Evolutionary conservation across 2,329 filamentous ascomycete genomes (phyloP), one percentile per base, ranked within the genome.

Genomic region (Fusarium decemcellulare): DNA sequence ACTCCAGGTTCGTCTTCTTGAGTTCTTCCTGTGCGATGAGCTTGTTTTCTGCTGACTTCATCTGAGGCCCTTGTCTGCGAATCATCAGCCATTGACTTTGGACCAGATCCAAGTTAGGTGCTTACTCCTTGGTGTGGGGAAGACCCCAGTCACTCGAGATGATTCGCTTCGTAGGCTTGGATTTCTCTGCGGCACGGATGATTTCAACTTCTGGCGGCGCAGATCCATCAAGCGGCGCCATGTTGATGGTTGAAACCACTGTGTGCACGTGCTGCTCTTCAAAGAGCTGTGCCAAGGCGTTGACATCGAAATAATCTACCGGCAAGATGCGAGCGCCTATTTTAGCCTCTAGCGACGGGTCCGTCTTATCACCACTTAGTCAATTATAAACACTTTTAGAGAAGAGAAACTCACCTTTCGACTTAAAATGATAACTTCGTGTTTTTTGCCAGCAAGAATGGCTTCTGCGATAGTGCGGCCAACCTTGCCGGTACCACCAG

Each of bases 401-500:
- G 5, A 10, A 10, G 16, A 12, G 16, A 10, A 9, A 23, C 9
- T 32, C 9, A 50, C 53, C 10, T 64, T 16, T 53, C 63, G 14
- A 1, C 61, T 59, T 9, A 65, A 47, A 1, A 64, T 9, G n/a
- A 59, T 11, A 1, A 59, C 46, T 16, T 59, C 6, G n/a, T 53
- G 37, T 4, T 65, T 63, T 39, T 43, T 55, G 44, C 10, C 23
- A 1, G 47, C 30, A 15, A 54, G 23, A 3, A 65, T 43, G 15
- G 63, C 47, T 23, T 61, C 54, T 2, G 65, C 55, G 0, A 65
- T 18, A 2, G 48, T 46, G 4, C 55, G 47, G 18, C 55, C 55
- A 27, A 66, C 55, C 3, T 60, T 65, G 27, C 61, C 63, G 10
- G 62, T 65, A 8, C 62, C 53, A 5, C 60, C 62, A 23, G 40